Base-by-base conservation (phyloP, 2,329 filamentous ascomycete species). In the Cercospora zeae-maydis region DNA sequence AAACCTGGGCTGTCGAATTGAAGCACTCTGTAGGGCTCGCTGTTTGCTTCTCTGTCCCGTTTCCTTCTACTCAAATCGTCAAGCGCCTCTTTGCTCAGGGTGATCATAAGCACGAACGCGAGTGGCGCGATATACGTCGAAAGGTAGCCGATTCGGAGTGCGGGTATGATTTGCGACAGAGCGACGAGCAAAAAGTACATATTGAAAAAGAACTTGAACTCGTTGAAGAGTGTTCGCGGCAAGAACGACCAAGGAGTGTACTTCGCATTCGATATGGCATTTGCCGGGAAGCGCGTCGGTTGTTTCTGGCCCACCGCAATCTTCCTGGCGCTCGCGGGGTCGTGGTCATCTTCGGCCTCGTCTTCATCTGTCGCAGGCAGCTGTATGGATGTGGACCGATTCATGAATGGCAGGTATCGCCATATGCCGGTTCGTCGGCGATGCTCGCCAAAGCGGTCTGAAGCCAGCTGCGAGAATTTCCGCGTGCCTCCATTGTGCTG, bases 151-250 rank as follows among this genome's bases (percentile, higher is more conserved):
- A 99, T 97, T 59, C 92, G 87, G 59, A 99, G 79, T 21, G 90
- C 85, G 3, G 92, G 93, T 72, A 99, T 93, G 47, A 92, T 88
- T 78, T 99, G 95, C 37, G 93, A 98, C 55, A 98, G 78, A 6
- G 95, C 96, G 55, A 99, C 95, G 27, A 98, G 86, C 61, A 99
- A 82, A 76, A 99, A 99, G 76, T 99, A 99, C 82, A 98, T 91
- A 83, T 99, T 99, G 83, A 99, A 96, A 79, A 99, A 99, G 81
- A 98, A 99, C 63, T 93, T 97, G 76, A 99, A 99, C 75, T 99
- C 95, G 79, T 98, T 98, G 78, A 97, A 99, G 21, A 99, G 82
- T 0, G 95, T 99, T 58, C 93, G 83, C 2, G 96, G 96, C 13
- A 99, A 83, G 77, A 99, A 99, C 58, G 90, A 96, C 81, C 93